phyloP scores from a whole-genome alignment of 176 grass and related monocot species.

The Zoysia japonica region DNA sequence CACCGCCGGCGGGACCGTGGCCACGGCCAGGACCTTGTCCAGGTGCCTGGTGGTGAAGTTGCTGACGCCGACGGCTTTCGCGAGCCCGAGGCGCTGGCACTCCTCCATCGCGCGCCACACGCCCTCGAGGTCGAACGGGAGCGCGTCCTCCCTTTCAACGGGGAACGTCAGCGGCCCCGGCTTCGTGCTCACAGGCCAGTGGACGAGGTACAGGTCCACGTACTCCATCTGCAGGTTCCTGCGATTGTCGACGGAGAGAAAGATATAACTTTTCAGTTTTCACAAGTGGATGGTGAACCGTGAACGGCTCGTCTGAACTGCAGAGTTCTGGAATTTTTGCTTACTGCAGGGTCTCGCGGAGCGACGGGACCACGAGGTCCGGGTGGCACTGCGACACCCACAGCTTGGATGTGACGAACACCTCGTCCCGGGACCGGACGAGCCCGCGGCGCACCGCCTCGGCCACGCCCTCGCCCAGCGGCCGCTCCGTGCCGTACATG shows the following conservation, averaged over 20 bases:
- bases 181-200: conserved; percentile 52
- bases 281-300: no score
- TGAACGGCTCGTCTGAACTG: no score
- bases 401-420: conserved; percentile 82
- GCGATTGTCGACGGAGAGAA: no score
- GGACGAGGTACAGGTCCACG: conserved; percentile 67
- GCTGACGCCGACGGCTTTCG: conserved; percentile 60
- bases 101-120: conserved; percentile 68
- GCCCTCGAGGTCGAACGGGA: conserved; percentile 53
- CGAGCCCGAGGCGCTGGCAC: conserved; percentile 56
- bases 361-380: conserved; percentile 49
- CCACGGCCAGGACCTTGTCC: conserved; percentile 26
- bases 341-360: conserved; percentile 55
- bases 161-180: neutral
- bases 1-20: conserved; percentile 45
- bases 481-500: conserved; percentile 44
- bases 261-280: no score
- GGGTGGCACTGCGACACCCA: conserved; percentile 65
- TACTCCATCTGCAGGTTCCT: conserved; percentile 66
- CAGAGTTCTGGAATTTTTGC: no score
- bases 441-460: conserved; percentile 40
- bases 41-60: conserved; percentile 67
- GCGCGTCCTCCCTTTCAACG: conserved; percentile 30
- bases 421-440: conserved; percentile 48
- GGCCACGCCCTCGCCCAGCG: conserved; percentile 44